Percentiles rank a stretch among this genome's conserved stretches.
phyloP scores from a whole-genome alignment of 495 filamentous ascomycete genomes.

The Aspergillus ellipticus region DNA sequence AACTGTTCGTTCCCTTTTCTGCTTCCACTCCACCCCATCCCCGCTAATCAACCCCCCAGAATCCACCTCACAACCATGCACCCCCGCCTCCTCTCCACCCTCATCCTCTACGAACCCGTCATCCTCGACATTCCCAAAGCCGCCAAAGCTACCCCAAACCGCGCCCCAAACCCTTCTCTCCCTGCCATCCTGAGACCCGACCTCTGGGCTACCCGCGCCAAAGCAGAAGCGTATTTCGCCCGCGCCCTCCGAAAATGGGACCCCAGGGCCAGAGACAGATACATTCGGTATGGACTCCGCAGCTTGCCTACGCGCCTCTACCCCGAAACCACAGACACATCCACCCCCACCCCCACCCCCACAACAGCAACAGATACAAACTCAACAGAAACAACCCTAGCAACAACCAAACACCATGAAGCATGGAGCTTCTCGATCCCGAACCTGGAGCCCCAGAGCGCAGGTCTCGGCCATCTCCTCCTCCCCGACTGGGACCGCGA shows the following conservation, averaged over 20 bases:
- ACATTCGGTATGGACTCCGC: slow-evolving; percentile 49
- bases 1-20: slow-evolving; percentile 32
- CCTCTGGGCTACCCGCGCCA: slow-evolving; percentile 46
- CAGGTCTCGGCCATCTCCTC: slow-evolving; percentile 52
- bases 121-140: slow-evolving; percentile 43
- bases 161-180: slow-evolving; percentile 20
- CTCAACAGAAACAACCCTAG: slow-evolving; percentile 36
- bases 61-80: slow-evolving; percentile 58
- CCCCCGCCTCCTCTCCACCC: slow-evolving; percentile 63
- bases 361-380: slow-evolving; percentile 48
- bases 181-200: slow-evolving; percentile 50
- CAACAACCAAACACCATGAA: slow-evolving; percentile 63
- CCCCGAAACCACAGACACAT: slow-evolving; percentile 21
- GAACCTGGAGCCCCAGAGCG: slow-evolving; percentile 17
- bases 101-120: slow-evolving; percentile 67
- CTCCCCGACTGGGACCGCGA: slow-evolving; percentile 35
- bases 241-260: slow-evolving; percentile 47
- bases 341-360: slow-evolving; percentile 26
- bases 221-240: background rate
- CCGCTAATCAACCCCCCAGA: slow-evolving; percentile 1
- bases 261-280: slow-evolving; percentile 49
- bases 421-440: slow-evolving; percentile 31
- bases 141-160: slow-evolving; percentile 10
- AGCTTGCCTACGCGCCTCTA: slow-evolving; percentile 44
- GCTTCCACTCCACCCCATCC: background rate